Base-by-base conservation (phyloP, 2,329 filamentous ascomycete genomes). In the Xylariaceae sp. region DNA sequence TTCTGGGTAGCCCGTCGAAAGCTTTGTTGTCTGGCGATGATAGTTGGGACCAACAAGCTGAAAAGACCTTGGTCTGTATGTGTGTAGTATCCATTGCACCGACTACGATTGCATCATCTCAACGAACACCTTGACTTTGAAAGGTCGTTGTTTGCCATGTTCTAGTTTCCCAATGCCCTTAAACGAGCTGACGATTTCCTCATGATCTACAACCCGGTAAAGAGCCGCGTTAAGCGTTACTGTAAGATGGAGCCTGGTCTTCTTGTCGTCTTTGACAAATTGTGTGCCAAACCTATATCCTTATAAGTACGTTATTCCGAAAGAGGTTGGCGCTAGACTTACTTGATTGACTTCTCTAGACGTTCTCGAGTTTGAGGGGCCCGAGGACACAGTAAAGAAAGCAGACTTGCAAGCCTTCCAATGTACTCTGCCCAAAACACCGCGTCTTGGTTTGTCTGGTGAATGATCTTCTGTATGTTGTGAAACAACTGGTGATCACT, bases 381-480 rank as follows among this genome's bases (percentile, higher is more conserved):
- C 0, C 73, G 70, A 0, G 79, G 77, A 37, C 77, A 71, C 1
- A 82, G 51, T 15, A 70, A 72, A 1, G 75, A 75, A 55, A 84
- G 65, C 3, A 78, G 68, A 10, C 73, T 71, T 3, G 80, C 78
- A 35, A 82, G 73, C 11, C 76, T 75, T 7, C 82, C 82, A 11
- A 81, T 71, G 59, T 83, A 84, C 55, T 78, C 76, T 8, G 80
- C 77, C 82, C 81, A 84, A 63, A 83, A 83, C 1, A 74, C 67
- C 2, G 76, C 73, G 52, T 78, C 73, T 1, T 63, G 61, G 61
- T 74, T 70, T 17, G 73, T 72, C 17, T 67, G 70, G 39, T 71
- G 68, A 13, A 80, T 69, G 42, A 84, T 68, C 13, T 66, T 71
- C 39, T 73, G 73, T n/a, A 84, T 70, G 4, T 75, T 74, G 3